Percentiles rank a stretch among this genome's conserved stretches.
Conservation (phyloP, 208 protist species). For the Porcisia hertigi region DNA sequence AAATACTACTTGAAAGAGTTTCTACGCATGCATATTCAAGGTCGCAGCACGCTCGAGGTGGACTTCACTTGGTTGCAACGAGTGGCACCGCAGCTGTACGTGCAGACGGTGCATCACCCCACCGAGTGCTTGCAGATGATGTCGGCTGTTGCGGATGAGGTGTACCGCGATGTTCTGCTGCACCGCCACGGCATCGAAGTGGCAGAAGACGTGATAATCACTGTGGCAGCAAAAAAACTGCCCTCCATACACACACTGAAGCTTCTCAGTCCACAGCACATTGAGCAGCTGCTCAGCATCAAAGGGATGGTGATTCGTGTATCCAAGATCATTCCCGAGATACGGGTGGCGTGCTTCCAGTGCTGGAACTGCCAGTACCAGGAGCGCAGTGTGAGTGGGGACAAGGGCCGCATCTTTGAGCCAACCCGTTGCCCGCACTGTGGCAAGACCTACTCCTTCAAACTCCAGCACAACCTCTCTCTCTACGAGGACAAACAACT, state of each 20-base stretch:
- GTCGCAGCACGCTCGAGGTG: conserved; percentile 66
- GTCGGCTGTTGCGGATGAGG: conserved; percentile 74
- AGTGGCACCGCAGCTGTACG: conserved; percentile 52
- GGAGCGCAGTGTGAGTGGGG: conserved; percentile 70
- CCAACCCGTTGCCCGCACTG: conserved; percentile 95
- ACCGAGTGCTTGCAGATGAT: conserved; percentile 91
- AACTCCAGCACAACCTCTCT: conserved; percentile 96
- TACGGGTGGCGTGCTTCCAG: conserved; percentile 94
- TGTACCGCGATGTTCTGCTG: conserved; percentile 61
- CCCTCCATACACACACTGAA: conserved; percentile 74
- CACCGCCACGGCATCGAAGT: conserved; percentile 46
- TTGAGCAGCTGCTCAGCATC: conserved; percentile 87
- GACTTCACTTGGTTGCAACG: conserved; percentile 69
- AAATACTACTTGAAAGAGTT: conserved; percentile 78
- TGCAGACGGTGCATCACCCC: conserved; percentile 70
- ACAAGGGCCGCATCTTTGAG: conserved; percentile 95
- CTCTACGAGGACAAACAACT: conserved; percentile 97
- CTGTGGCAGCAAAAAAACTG: conserved; percentile 62
- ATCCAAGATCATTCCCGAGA: conserved; percentile 91
- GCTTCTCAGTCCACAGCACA: conserved; percentile 64
- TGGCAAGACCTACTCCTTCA: conserved; percentile 82
- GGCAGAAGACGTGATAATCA: conserved; percentile 63
- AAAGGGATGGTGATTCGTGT: conserved; percentile 94
- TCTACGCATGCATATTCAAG: conserved; percentile 73
- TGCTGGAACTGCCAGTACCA: conserved; percentile 94